Evolutionary conservation across 352 stramenopile genomes (phyloP), one percentile per base, ranked within the genome.

Genomic region (Plasmopara halstedii): DNA sequence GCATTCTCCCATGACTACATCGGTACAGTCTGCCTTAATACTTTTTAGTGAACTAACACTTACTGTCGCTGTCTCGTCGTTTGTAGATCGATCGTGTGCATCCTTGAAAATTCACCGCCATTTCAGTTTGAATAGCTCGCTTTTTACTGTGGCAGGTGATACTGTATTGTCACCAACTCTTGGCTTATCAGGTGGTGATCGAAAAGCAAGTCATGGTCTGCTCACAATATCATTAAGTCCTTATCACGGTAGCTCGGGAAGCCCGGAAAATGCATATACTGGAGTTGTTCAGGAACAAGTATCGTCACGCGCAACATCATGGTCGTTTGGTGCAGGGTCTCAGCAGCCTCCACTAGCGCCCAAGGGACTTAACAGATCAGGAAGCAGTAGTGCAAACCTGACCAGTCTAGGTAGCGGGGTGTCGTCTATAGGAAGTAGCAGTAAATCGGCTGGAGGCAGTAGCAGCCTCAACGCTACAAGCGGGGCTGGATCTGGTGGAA

Each of bases 1-100:
- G 82, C 77, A 0, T 94, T 88, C 42, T 91, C 82, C 2, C 77
- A 94, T 32, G 82, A 91, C 43, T 75, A 73, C 45, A 82, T 91
- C 27, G 81, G 81, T 93, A 69, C 36, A 62, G 21, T 46, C 27
- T 40, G 6, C 10, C 6, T 11, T 31, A 6, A 11, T 11, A 11
- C 26, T 11, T 18, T n/a, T 35, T 35, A 18, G 2, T 2, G 7
- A 35, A 18, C 1, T 4, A 17, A n/a, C 11, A 35, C 31, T 23
- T 43, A 29, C 29, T 42, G 4, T 19, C 14, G 15, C 32, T 39
- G 37, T 35, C 31, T 21, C 29, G 17, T 23, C 26, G 18, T 42
- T n/a, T 61, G 18, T 47, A 93, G 82, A 94, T 64, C 75, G 82
- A 9, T 82, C 78, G 14, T 94, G 82, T 55, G 60, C 66, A n/a